Percentiles rank a stretch among this genome's conserved stretches.
phyloP scores from a whole-genome alignment of 495 filamentous ascomycete genomes.

The Stereocaulon alpinum region DNA sequence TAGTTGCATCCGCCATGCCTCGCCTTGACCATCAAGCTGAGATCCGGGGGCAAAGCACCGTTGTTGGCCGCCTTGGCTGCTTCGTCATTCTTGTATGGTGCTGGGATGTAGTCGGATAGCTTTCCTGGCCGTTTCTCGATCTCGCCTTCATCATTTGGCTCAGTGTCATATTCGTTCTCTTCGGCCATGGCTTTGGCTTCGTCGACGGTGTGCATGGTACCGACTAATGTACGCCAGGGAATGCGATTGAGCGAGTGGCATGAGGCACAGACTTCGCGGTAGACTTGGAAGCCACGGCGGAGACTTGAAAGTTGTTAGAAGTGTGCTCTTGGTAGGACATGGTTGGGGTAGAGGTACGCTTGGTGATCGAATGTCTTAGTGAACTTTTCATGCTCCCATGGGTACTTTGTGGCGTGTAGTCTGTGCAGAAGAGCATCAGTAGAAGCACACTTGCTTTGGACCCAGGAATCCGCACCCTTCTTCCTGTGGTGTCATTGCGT shows the following conservation, averaged over 20 bases:
- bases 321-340: background rate
- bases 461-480: conserved; percentile 65
- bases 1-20: conserved; percentile 98
- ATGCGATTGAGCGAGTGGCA: conserved; percentile 95
- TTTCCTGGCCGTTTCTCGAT: conserved; percentile 98
- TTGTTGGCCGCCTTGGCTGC: conserved; percentile 97
- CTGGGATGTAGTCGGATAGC: conserved; percentile 91
- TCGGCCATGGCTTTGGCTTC: conserved; percentile 96
- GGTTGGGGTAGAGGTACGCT: conserved; percentile 51
- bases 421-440: conserved; percentile 34
- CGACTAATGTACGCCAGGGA: conserved; percentile 88
- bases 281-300: conserved; percentile 98
- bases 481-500: conserved; percentile 87
- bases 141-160: conserved; percentile 95
- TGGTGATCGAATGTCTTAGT: conserved; percentile 93
- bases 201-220: conserved; percentile 84
- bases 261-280: conserved; percentile 94
- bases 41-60: conserved; percentile 93
- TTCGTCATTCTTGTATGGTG: conserved; percentile 97
- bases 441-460: background rate
- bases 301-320: conserved; percentile 47
- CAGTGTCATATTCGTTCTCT: conserved; percentile 96
- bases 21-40: conserved; percentile 94
- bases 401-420: conserved; percentile 83
- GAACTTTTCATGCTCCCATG: conserved; percentile 88